Evolutionary conservation across 1,284 basidiomycete genomes (phyloP), one percentile per base, ranked within the genome.

Genomic region (Papiliotrema laurentii): DNA sequence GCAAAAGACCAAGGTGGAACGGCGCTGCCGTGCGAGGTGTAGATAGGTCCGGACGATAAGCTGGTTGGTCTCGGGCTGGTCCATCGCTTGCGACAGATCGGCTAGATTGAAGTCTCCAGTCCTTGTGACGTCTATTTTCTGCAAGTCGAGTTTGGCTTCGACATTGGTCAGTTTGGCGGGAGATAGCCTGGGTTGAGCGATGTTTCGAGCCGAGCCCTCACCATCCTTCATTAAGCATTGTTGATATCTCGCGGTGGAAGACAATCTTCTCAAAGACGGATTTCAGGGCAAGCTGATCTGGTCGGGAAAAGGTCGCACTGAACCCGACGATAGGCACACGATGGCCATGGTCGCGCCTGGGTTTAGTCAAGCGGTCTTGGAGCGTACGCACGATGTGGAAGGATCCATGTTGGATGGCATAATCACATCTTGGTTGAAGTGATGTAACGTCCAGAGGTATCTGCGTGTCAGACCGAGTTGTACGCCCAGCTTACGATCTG

Each of bases 221-320:
- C 92, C 92, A 97, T 68, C 89, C 81, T 44, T 91, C 90, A 54
- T 86, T 84, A 53, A 98, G 89, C 92, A 97, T 96, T 44, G 88
- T 83, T 21, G 89, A 71, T 61, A 96, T 90, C 58, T 92, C 89
- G n/a, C 83, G 81, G 68, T 98, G 94, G 64, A 90, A 98, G 0
- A 97, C 94, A 51, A 97, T 94, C 45, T 81, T 78, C 64, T 97
- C 83, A 60, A 94, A 97, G 0, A 94, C 86, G 1, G 85, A 85
- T 2, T 89, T 84, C 6, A 98, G 79, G 0, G 91, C 88, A 2
- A 94, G 77, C 9, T 91, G 88, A 64, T 98, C 93, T 63, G 94
- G 89, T 21, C 94, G 80, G 56, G 83, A 85, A 74, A 97, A 96
- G 0, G 94, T 98, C 1, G 94, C 93, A 33, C 89, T 92, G 71